Evolutionary conservation across 169 alveolate species (phyloP).

Genomic region (Plasmodium gallinaceum): DNA sequence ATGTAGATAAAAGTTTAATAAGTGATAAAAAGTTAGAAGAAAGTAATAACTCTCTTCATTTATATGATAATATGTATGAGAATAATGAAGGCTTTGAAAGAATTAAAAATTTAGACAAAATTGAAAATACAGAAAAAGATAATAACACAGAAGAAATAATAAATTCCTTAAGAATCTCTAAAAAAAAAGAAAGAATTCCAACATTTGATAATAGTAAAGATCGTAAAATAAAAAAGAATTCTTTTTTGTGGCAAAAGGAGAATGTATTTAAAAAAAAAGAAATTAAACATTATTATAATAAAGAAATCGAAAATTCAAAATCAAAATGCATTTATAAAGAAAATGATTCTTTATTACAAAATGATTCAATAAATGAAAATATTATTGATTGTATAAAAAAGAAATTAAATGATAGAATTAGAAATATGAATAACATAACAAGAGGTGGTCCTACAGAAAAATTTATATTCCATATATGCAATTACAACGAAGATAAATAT

Average conservation of each 20-base stretch:
- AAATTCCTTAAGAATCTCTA: neutral
- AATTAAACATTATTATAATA: neutral
- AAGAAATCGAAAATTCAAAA: neutral
- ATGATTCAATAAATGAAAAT: conserved; percentile 31
- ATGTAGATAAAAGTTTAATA: no score
- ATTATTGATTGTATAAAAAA: conserved; percentile 39
- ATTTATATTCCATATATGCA: conserved; percentile 32
- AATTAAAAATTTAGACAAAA: neutral
- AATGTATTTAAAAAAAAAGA: conserved; percentile 14
- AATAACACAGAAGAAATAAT: neutral
- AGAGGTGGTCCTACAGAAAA: neutral
- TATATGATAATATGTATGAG: no score
- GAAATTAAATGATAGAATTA: conserved; percentile 12
- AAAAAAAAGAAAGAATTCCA: neutral
- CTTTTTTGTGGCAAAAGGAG: conserved; percentile 60
- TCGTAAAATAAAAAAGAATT: conserved; percentile 11
- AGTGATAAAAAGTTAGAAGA: no score
- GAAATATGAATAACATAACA: neutral
- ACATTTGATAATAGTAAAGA: neutral
- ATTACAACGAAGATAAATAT: conserved; percentile 39
- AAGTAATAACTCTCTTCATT: no score
- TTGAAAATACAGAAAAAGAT: neutral
- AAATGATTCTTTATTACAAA: neutral
- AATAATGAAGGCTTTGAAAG: no score
- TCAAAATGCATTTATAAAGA: neutral